These are phyloP conservation scores for Irpex sp. DNA, from an alignment of 1,284 basidiomycete genomes.

Conservation along the genomic window DNA sequence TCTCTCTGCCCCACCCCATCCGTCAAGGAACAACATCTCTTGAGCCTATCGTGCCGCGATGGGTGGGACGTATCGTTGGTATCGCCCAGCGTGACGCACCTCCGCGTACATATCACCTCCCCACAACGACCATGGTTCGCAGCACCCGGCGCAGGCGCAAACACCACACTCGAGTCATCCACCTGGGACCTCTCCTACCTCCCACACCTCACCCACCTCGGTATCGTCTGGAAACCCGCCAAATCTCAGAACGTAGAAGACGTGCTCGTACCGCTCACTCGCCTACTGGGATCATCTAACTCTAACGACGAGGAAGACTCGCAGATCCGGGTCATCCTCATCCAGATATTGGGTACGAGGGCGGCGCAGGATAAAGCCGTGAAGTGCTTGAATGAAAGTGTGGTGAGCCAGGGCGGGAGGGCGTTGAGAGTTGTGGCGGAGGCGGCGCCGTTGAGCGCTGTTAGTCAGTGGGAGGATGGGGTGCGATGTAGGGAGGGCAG, in stretches of 20 bases:
- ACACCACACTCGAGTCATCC: constrained; percentile 16
- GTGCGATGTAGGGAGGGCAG: constrained; percentile 18
- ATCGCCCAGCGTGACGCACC: constrained; percentile 29
- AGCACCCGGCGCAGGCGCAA: constrained; percentile 17
- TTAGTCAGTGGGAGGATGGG: constrained; percentile 31
- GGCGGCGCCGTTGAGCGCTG: constrained; percentile 27
- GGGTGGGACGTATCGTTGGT: constrained; percentile 33
- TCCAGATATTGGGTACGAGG: constrained; percentile 28
- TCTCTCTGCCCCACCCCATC: constrained; percentile 18
- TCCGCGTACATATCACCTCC: constrained; percentile 33
- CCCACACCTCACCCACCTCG: constrained; percentile 34
- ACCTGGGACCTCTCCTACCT: constrained; percentile 27
- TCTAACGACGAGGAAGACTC: not conserved
- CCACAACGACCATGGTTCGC: constrained; percentile 14
- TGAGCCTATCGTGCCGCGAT: constrained; percentile 34
- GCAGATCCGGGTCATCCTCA: constrained; percentile 26
- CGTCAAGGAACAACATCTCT: constrained; percentile 32
- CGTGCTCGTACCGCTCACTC: constrained; percentile 21
- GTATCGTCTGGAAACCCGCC: constrained; percentile 29
- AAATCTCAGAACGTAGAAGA: constrained; percentile 17
- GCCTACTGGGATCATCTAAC: constrained; percentile 14
- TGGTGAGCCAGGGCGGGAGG: constrained; percentile 18
- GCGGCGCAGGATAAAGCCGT: constrained; percentile 18
- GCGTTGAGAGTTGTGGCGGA: constrained; percentile 30
- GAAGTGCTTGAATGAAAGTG: constrained; percentile 22